These are phyloP conservation scores for Fulvia fulva DNA, from an alignment of 2,329 filamentous ascomycete genomes.

Conservation along the genomic window DNA sequence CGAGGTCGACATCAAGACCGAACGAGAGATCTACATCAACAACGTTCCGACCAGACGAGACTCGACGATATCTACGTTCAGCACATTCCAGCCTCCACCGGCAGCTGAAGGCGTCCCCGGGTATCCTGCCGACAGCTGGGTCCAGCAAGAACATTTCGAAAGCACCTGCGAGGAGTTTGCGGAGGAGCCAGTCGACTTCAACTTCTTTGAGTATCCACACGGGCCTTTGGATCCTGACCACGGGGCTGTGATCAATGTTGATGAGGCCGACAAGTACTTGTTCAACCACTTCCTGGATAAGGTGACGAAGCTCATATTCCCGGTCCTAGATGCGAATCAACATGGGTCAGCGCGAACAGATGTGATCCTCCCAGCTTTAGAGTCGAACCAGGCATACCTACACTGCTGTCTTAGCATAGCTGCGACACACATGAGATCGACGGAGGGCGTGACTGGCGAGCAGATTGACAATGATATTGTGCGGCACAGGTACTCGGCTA, in stretches of 20 bases:
- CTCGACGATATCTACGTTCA: slow-evolving; percentile 87
- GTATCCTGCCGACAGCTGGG: slow-evolving; percentile 64
- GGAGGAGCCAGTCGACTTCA: slow-evolving; percentile 59
- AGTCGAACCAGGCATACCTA: slow-evolving; percentile 87
- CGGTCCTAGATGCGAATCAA: slow-evolving; percentile 85
- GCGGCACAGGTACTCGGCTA: slow-evolving; percentile 83
- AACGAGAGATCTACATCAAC: slow-evolving; percentile 89
- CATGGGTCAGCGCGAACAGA: slow-evolving; percentile 76
- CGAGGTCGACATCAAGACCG: slow-evolving; percentile 93
- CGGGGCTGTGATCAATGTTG: slow-evolving; percentile 73
- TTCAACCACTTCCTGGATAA: slow-evolving; percentile 87
- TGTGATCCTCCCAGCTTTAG: slow-evolving; percentile 79
- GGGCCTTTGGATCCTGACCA: slow-evolving; percentile 59
- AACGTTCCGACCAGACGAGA: slow-evolving; percentile 81
- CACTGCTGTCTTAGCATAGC: slow-evolving; percentile 94
- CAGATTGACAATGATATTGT: slow-evolving; percentile 87
- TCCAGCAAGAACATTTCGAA: slow-evolving; percentile 67
- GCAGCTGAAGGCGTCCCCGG: slow-evolving; percentile 61
- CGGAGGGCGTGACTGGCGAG: slow-evolving; percentile 61
- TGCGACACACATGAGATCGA: slow-evolving; percentile 85
- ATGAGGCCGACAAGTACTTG: slow-evolving; percentile 80
- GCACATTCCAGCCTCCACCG: slow-evolving; percentile 78
- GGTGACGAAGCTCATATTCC: slow-evolving; percentile 85
- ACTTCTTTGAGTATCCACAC: slow-evolving; percentile 80
- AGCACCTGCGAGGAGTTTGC: slow-evolving; percentile 63